phyloP scores from a whole-genome alignment of 2,329 filamentous ascomycete genomes.

The Exutisphaerella laricina region DNA sequence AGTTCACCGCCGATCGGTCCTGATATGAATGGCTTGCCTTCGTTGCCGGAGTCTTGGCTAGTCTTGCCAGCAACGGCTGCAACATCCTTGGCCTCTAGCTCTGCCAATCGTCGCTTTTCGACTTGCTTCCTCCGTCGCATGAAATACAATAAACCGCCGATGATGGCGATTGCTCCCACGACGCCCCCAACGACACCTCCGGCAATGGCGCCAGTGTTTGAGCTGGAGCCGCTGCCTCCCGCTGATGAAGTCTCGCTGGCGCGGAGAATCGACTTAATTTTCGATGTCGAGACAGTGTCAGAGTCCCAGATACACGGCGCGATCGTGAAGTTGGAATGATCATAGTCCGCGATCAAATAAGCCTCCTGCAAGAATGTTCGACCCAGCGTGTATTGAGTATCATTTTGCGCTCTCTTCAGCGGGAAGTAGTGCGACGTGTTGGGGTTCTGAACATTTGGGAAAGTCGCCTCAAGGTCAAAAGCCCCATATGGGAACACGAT shows the following conservation, averaged over 20 bases:
- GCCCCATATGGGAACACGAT: slow-evolving; percentile 35
- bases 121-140: slow-evolving; percentile 24
- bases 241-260: slow-evolving; percentile 19
- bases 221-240: slow-evolving; percentile 17
- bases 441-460: slow-evolving; percentile 27
- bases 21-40: slow-evolving; percentile 25
- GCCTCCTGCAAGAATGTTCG: slow-evolving; percentile 37
- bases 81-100: slow-evolving; percentile 30
- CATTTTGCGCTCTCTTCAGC: slow-evolving; percentile 30
- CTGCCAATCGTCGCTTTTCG: slow-evolving; percentile 25
- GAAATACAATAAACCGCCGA: slow-evolving; percentile 26
- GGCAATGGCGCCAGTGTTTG: slow-evolving; percentile 31
- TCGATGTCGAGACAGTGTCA: slow-evolving; percentile 18
- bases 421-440: slow-evolving; percentile 33
- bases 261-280: slow-evolving; percentile 30
- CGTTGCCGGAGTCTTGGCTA: slow-evolving; percentile 11
- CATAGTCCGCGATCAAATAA: slow-evolving; percentile 37
- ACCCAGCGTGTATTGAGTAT: slow-evolving; percentile 35
- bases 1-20: slow-evolving; percentile 32
- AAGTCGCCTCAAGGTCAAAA: slow-evolving; percentile 31
- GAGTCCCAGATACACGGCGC: slow-evolving; percentile 33
- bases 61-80: slow-evolving; percentile 13
- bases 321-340: slow-evolving; percentile 34
- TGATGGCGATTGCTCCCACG: slow-evolving; percentile 26
- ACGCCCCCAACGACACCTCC: slow-evolving; percentile 33